A percentile compares a stretch with the other conserved stretches of the same genome.
Conservation (phyloP, 495 filamentous ascomycete genomes). For the Aspergillus leporis region DNA sequence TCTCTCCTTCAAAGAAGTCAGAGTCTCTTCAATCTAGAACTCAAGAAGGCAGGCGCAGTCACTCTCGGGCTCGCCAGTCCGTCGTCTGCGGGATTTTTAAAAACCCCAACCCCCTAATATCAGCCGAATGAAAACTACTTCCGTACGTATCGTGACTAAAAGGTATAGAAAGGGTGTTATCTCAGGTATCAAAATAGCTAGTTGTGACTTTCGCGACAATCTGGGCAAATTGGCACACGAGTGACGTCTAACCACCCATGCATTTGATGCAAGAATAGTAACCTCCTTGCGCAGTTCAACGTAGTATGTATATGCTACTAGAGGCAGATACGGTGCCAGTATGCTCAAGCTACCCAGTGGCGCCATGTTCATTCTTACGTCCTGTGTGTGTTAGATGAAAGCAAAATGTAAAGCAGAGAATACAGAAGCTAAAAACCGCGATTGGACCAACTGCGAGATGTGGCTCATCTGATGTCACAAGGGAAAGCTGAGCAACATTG, state of each 20-base stretch:
- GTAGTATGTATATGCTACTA: conserved; percentile 37
- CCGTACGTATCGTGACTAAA: conserved; percentile 42
- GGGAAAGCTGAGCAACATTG: conserved; percentile 20
- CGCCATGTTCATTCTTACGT: too few species aligned
- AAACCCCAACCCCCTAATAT: conserved; percentile 37
- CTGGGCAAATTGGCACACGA: conserved; percentile 48
- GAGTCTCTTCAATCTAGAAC: background rate
- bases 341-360: background rate
- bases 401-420: conserved; percentile 24
- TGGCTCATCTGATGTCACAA: conserved; percentile 17
- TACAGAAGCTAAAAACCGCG: conserved; percentile 26
- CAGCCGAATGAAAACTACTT: conserved; percentile 40
- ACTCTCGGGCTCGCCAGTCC: background rate
- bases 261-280: conserved; percentile 31
- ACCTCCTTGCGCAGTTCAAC: conserved; percentile 34
- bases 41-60: background rate
- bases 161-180: conserved; percentile 21
- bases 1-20: background rate
- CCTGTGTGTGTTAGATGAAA: conserved; percentile 31
- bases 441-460: conserved; percentile 25
- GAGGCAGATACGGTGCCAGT: conserved; percentile 37
- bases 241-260: conserved; percentile 32
- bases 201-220: background rate
- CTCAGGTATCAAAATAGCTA: background rate
- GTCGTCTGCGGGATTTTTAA: conserved; percentile 19